Base-by-base conservation (phyloP, 2,329 filamentous ascomycete species). In the Colletotrichum sp. region DNA sequence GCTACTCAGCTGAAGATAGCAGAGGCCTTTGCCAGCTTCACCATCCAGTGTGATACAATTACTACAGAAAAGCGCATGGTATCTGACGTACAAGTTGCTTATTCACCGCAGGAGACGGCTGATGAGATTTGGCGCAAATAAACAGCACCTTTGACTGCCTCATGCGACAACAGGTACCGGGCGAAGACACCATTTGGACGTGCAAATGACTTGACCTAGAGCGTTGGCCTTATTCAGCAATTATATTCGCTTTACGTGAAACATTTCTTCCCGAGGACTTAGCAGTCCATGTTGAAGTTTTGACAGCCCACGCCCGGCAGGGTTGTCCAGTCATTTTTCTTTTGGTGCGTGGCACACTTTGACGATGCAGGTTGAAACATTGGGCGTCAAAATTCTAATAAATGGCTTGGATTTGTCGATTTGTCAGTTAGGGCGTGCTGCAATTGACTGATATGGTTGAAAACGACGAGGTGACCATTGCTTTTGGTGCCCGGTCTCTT, bases 361-460 rank as follows among this genome's bases (percentile, higher is more conserved):
- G 48, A 24, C 48, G 48, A 55, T 55, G 18, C 48, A 55, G 48
- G 48, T 55, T 55, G 48, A 55, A 55, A 55, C 18, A 55, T 55
- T 0, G 48, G 18, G n/a, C 21, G 21, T 55, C 48, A 55, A 24
- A 24, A 55, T 24, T 24, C 48, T 6, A 10, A 55, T 1, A 24
- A 55, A n/a, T n/a, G 7, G 18, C 48, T 55, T 55, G 18, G 21
- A 55, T 12, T n/a, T 55, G 48, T 55, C 18, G 8, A n/a, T 55
- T 55, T 55, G 48, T 55, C 21, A 55, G 48, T 55, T 24, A 10
- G 12, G 8, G 18, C 48, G 48, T 55, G 48, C 48, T 55, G 1
- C 2, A 0, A 55, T 55, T 55, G 48, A 55, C 18, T 55, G 18
- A 55, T 55, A 12, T 55, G 48, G 48, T 55, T n/a, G 48, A 55